phyloP scores from a whole-genome alignment of 257 asterid genomes.

The Dorcoceras hygrometricum region DNA sequence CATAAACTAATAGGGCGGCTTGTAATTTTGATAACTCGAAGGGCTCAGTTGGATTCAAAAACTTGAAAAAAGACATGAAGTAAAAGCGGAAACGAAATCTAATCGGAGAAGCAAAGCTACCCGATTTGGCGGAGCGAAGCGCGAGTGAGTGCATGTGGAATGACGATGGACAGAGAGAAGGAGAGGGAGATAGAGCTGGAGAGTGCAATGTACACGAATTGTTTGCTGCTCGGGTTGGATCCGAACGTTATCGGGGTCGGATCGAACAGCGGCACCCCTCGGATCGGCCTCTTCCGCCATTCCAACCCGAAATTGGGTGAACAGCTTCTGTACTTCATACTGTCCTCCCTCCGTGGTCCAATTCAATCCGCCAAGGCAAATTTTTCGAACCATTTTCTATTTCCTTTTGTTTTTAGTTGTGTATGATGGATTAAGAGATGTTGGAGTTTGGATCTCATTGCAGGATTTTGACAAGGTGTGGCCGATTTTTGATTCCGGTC shows the following conservation, averaged over 20 bases:
- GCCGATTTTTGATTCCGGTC: constrained; percentile 99
- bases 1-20: not conserved
- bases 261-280: constrained; percentile 75
- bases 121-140: constrained; percentile 31
- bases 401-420: not conserved
- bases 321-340: constrained; percentile 88
- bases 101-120: constrained; percentile 31
- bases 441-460: constrained; percentile 28
- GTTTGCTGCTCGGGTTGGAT: constrained; percentile 94
- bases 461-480: constrained; percentile 99
- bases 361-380: constrained; percentile 86
- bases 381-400: not conserved
- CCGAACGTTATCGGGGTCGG: constrained; percentile 88
- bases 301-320: constrained; percentile 98
- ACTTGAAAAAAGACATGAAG: constrained; percentile 14
- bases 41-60: constrained; percentile 27
- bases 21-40: constrained; percentile 16
- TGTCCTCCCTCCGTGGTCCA: constrained; percentile 97
- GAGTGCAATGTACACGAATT: constrained; percentile 99
- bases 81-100: constrained; percentile 32
- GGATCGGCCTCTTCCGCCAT: constrained; percentile 93
- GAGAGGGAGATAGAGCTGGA: constrained; percentile 98
- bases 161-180: constrained; percentile 99
- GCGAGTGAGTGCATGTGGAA: constrained; percentile 40
- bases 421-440: not conserved